Base-by-base conservation (phyloP, 73 alveolate species). In the Blepharisma japonicum region DNA sequence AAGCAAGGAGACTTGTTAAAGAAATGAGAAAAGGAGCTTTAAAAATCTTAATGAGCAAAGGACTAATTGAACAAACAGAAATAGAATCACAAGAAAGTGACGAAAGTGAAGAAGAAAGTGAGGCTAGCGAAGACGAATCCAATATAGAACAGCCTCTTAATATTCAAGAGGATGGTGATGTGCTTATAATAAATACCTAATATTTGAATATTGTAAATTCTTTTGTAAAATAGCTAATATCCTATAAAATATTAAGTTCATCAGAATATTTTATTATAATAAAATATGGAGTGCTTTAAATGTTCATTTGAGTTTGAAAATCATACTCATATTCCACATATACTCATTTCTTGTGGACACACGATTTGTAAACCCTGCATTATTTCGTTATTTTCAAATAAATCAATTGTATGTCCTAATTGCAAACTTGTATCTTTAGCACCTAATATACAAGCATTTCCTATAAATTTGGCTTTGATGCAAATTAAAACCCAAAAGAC, bases 311-410 rank as follows among this genome's bases (percentile, higher is more conserved):
- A 47, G 21, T 92, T 77, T 71, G 94, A 90, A 46, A 72, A 83
- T 0, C 71, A 71, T 25, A 61, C 56, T 38, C 91, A 89, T 79
- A 77, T 85, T 47, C 98, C 98, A 6, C 68, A 90, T 48, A 89
- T 92, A 8, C 87, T 92, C 38, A 82, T 72, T 9, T 32, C 56
- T 6, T 92, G 98, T 70, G 96, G 93, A 0, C 98, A 92, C 81
- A 89, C 92, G 6, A 66, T 89, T 6, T 92, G 98, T 55, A 82
- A 91, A 20, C 81, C 49, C 49, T 92, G 98, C 74, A 79, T 92
- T 7, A 68, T 54, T 14, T 9, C 18, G 39, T 48, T n/a, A n/a
- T 61, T 20, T 61, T 14, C 14, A 61, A 61, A 61, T 8, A 61
- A 61, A 14, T 20, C 39, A 20, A 61, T 61, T 0, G 5, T 61